phyloP scores from a whole-genome alignment of 2,329 filamentous ascomycete genomes.

The Paecilomyces sp. region DNA sequence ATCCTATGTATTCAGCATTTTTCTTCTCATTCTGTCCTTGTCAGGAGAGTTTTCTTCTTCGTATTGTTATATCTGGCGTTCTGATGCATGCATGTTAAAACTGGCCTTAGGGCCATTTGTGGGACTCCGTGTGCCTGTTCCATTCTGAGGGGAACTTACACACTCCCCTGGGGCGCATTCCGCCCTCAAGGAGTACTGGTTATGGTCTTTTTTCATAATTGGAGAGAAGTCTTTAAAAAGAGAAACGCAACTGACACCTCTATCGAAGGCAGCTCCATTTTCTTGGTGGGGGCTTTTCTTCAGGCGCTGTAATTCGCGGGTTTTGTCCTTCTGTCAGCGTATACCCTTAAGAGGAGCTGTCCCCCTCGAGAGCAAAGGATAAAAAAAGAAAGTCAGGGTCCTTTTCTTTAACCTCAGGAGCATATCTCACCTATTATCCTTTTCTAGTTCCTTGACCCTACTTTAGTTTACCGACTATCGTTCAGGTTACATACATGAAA shows the following conservation, averaged over 20 bases:
- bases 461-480: background rate
- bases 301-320: background rate
- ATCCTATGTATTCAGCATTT: conserved; percentile 4
- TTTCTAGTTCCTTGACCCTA: background rate
- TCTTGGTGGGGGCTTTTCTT: background rate
- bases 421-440: background rate
- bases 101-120: conserved; percentile 15
- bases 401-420: background rate
- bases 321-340: background rate
- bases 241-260: background rate
- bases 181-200: conserved; percentile 8
- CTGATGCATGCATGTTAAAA: conserved; percentile 24
- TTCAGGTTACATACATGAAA: background rate
- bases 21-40: conserved; percentile 10
- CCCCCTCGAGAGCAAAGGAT: background rate
- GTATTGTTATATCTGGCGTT: conserved; percentile 22
- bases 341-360: background rate
- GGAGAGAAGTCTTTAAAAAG: background rate
- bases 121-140: background rate
- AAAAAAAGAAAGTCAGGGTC: background rate
- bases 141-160: background rate
- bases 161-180: background rate
- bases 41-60: conserved; percentile 8
- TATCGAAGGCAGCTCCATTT: background rate
- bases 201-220: background rate